Percentiles rank a stretch among this genome's conserved stretches.
Evolutionary conservation across 768 basidiomycete genomes (phyloP).

Genomic region (Serendipita sp.): DNA sequence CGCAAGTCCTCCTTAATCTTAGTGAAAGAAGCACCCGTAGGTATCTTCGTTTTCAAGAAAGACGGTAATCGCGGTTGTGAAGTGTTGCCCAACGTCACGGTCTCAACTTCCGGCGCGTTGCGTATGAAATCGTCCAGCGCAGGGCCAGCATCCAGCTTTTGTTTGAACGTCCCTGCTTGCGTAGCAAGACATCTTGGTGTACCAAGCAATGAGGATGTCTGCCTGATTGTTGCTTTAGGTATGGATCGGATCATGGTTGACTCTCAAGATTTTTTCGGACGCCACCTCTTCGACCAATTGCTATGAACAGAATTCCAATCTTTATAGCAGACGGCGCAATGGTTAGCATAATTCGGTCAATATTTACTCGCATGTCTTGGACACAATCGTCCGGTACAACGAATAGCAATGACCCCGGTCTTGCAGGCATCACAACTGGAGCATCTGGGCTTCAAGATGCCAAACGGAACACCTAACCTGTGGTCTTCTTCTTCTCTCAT

Average conservation of each 20-base stretch:
- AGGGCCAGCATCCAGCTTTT: conserved; percentile 44
- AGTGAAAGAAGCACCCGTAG: conserved; percentile 72
- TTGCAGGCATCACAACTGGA: not conserved
- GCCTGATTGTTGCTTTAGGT: not conserved
- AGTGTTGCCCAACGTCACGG: conserved; percentile 56
- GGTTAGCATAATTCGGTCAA: not conserved
- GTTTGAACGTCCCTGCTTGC: conserved; percentile 7
- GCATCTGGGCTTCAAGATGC: not conserved
- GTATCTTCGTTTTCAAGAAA: conserved; percentile 82
- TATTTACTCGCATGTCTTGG: not conserved
- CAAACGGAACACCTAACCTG: not conserved
- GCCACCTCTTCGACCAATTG: not conserved
- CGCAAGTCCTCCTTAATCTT: conserved; percentile 92
- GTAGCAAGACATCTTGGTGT: not conserved
- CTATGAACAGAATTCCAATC: not conserved
- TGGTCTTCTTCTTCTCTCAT: not conserved
- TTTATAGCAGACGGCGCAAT: not conserved
- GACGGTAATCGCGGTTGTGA: conserved; percentile 66
- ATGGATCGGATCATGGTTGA: not conserved
- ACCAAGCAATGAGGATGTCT: not conserved
- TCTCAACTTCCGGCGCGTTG: conserved; percentile 26
- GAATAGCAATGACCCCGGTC: not conserved
- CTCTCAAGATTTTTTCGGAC: not conserved
- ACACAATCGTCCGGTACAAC: no score
- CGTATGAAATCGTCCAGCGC: conserved; percentile 68